These are phyloP conservation scores for Cercospora canescens DNA, from an alignment of 2,329 filamentous ascomycete genomes.

Conservation along the genomic window DNA sequence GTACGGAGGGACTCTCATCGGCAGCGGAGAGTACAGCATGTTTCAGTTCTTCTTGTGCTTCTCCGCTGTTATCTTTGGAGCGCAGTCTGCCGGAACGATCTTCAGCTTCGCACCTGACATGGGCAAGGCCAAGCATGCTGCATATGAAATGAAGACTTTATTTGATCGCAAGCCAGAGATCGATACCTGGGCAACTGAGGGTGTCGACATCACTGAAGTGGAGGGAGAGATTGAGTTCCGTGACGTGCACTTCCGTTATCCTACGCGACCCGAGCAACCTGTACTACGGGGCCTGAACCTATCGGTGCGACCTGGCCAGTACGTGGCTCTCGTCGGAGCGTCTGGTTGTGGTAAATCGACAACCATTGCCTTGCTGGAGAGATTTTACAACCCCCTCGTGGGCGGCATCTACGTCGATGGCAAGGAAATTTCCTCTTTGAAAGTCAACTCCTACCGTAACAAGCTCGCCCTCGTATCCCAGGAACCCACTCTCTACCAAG, in stretches of 20 bases:
- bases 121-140: constrained; percentile 87
- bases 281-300: constrained; percentile 84
- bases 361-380: constrained; percentile 85
- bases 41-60: constrained; percentile 95
- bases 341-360: constrained; percentile 94
- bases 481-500: constrained; percentile 92
- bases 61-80: constrained; percentile 82
- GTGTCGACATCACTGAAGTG: constrained; percentile 61
- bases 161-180: constrained; percentile 82
- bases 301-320: constrained; percentile 72
- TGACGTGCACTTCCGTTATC: constrained; percentile 92
- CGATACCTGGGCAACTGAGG: constrained; percentile 75
- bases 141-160: constrained; percentile 74
- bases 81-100: constrained; percentile 85
- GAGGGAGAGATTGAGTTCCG: constrained; percentile 85
- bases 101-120: constrained; percentile 91
- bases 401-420: constrained; percentile 82
- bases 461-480: constrained; percentile 87
- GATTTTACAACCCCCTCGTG: constrained; percentile 86
- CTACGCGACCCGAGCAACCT: constrained; percentile 86
- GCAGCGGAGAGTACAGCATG: constrained; percentile 67
- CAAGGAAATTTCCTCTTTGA: constrained; percentile 75
- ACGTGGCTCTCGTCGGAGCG: constrained; percentile 87
- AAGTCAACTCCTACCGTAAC: constrained; percentile 82
- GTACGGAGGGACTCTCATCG: constrained; percentile 81